Base-by-base conservation (phyloP, 768 basidiomycete species). In the Mycena maculata region DNA sequence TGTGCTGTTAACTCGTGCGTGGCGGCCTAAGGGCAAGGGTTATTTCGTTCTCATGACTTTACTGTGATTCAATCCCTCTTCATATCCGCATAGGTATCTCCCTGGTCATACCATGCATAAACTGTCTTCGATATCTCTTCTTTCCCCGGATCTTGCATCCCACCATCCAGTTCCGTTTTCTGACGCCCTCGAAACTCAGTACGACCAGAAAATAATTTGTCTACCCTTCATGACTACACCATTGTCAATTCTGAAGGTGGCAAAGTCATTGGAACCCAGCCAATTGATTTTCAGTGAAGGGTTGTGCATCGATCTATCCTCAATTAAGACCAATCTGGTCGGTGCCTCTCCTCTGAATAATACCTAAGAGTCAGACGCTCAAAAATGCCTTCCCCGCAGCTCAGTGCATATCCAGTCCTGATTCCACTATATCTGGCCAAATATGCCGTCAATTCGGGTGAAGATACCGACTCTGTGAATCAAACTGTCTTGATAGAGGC, bases 401-500 rank as follows among this genome's bases (percentile, higher is more conserved):
- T 86, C 22, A 84, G 88, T 25, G 88, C 85, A 39, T 89, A 87
- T 68, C 90, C 90, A 4, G 78, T 91, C 33, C 81, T 91, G 23
- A 74, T 91, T n/a, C 90, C 90, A 6, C 73, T 90, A 6, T 92
- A 91, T 75, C 77, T 91, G 12, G 82, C 81, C 22, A 84, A 84
- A 69, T 91, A 89, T 71, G 71, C 30, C 2, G 23, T 23, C 13
- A 82, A 54, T 69, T 76, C 9, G 48, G 33, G 25, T 63, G 49
- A n/a, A 13, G 23, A 47, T 12, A 33, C 23, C 22, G 53, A 41
- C 25, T 9, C n/a, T n/a, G 36, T 57, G 2, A 36, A 7, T 30
- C 33, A 48, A 30, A 76, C 76, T 6, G 55, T 78, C 11, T 70
- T 82, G 49, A 73, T 84, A 11, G 79, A 80, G 60, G 80, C 79